These are phyloP conservation scores for Musa beccarii DNA, from an alignment of 176 grass and related monocot genomes.

Conservation along the genomic window DNA sequence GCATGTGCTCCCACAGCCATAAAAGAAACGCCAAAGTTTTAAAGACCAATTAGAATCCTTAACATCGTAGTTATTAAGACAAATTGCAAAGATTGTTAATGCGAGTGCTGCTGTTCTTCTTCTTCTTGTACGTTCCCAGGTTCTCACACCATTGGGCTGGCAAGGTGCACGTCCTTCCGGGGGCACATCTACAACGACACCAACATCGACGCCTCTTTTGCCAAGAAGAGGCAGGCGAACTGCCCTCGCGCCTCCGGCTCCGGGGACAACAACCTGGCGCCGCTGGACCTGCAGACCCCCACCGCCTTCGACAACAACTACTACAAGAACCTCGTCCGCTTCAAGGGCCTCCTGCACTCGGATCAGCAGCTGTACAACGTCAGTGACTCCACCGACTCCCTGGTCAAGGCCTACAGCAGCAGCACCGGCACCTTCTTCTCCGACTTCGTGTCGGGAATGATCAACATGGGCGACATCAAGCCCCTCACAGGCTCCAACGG, in stretches of 20 bases:
- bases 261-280: constrained; percentile 4
- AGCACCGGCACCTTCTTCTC: constrained; percentile 18
- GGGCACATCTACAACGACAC: constrained; percentile 15
- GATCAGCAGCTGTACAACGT: constrained; percentile 9
- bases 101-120: no score
- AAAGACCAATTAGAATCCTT: no score
- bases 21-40: no score
- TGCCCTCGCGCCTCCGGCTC: background rate
- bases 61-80: no score
- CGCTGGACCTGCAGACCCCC: constrained; percentile 7
- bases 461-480: constrained; percentile 47
- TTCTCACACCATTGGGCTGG: background rate
- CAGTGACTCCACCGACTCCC: background rate
- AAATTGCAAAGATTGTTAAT: no score
- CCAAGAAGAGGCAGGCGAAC: background rate
- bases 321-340: background rate
- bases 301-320: constrained; percentile 4
- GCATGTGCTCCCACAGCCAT: no score
- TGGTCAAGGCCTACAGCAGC: constrained; percentile 17
- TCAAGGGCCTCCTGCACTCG: constrained; percentile 12
- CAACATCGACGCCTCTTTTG: constrained; percentile 2
- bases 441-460: constrained; percentile 45
- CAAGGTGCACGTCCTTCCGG: background rate
- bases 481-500: constrained; percentile 21
- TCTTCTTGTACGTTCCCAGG: background rate